A percentile compares a stretch with the other conserved stretches of the same genome.
Evolutionary conservation across 129 eudicot genomes (phyloP).

Genomic region (Dittrichia graveolens): DNA sequence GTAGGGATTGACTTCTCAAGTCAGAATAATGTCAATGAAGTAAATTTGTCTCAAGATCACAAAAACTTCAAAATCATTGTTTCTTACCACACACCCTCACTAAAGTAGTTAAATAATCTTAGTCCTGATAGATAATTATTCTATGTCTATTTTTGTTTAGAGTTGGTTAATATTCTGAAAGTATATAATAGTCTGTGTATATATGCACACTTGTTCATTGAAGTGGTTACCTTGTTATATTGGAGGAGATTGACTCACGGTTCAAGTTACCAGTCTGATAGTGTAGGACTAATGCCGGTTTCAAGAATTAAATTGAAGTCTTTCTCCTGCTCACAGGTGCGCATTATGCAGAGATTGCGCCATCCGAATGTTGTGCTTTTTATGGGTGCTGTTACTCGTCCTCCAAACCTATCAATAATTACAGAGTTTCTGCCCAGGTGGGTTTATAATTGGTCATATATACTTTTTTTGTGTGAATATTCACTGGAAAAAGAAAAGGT

Average conservation of each 20-base stretch:
- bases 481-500: neutral
- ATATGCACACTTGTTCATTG: neutral
- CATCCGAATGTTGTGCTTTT: conserved; percentile 98
- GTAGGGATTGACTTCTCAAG: neutral
- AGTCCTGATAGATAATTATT: neutral
- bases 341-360: conserved; percentile 95
- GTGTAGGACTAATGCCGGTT: neutral
- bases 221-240: neutral
- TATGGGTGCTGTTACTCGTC: conserved; percentile 99
- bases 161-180: neutral
- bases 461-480: neutral
- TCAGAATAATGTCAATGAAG: neutral
- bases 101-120: neutral
- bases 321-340: conserved; percentile 58
- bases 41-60: neutral
- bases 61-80: neutral
- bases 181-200: neutral
- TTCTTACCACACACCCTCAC: neutral
- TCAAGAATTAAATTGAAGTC: neutral
- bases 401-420: conserved; percentile 93
- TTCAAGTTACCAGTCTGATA: neutral
- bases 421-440: conserved; percentile 96
- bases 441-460: conserved; percentile 21
- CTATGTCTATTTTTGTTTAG: neutral
- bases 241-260: neutral